phyloP scores from a whole-genome alignment of 768 basidiomycete species.

The Boletus sp. region DNA sequence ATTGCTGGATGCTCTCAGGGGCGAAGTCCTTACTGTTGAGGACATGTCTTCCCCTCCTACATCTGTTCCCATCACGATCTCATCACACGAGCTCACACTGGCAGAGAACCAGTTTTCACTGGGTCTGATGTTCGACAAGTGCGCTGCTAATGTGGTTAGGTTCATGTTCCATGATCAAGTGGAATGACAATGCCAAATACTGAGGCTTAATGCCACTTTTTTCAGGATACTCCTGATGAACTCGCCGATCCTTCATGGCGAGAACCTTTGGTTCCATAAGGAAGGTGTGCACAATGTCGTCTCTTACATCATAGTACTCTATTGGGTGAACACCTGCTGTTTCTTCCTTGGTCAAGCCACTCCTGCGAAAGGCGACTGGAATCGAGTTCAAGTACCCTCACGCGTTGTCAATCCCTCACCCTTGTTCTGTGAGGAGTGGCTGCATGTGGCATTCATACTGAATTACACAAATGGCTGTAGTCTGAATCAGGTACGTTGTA shows the following conservation, averaged over 20 bases:
- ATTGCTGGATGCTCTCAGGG: conserved; percentile 82
- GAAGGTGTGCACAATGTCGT: conserved; percentile 97
- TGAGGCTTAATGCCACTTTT: neutral
- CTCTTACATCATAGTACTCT: conserved; percentile 89
- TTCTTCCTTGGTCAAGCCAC: conserved; percentile 97
- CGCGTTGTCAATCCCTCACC: conserved; percentile 96
- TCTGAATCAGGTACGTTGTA: conserved; percentile 53
- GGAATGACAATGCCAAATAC: neutral
- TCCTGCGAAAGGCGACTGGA: conserved; percentile 78
- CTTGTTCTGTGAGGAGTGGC: conserved; percentile 92
- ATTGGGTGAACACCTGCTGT: conserved; percentile 98
- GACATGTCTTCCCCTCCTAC: conserved; percentile 49
- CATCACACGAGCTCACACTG: too few species aligned
- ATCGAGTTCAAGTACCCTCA: conserved; percentile 84
- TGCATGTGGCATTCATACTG: too few species aligned
- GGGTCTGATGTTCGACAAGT: conserved; percentile 83
- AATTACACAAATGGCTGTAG: conserved; percentile 72
- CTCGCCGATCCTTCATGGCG: conserved; percentile 96
- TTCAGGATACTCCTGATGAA: conserved; percentile 95
- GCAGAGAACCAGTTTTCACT: too few species aligned
- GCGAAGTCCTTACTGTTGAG: conserved; percentile 61
- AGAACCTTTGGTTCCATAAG: conserved; percentile 97
- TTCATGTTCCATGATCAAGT: conserved; percentile 26
- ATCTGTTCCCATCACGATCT: too few species aligned
- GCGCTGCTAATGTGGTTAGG: conserved; percentile 95